A percentile compares a stretch with the other conserved stretches of the same genome.
Conservation (phyloP, 1,139 yeast genomes). For the Blastobotrys serpentis region DNA sequence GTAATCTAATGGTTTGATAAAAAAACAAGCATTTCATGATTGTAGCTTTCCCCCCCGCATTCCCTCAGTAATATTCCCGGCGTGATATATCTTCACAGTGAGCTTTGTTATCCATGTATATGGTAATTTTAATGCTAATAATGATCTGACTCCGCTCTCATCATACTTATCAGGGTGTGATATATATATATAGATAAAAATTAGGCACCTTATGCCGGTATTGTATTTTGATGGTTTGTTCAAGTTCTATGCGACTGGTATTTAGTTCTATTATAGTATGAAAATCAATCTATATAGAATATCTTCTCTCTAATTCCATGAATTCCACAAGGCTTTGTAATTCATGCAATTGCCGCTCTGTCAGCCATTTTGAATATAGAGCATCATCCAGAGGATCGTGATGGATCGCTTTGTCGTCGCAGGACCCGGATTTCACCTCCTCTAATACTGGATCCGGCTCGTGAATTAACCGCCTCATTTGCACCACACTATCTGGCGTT, state of each 20-base stretch:
- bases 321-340: constrained; percentile 26
- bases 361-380: constrained; percentile 22
- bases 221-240: no score
- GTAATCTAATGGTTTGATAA: constrained; percentile 11
- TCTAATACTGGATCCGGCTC: constrained; percentile 11
- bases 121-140: no score
- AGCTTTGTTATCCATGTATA: no score
- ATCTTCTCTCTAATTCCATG: constrained; percentile 28
- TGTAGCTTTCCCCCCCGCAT: background rate
- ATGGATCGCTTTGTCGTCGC: background rate
- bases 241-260: no score
- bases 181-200: no score
- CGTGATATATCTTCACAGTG: no score
- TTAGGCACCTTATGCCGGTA: no score
- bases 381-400: constrained; percentile 15
- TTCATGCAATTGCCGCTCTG: constrained; percentile 21
- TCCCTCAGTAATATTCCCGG: no score
- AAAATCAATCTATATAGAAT: constrained; percentile 21
- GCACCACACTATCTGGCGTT: constrained; percentile 11
- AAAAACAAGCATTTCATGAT: background rate
- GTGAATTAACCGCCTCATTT: constrained; percentile 12
- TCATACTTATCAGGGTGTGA: no score
- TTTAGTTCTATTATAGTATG: no score
- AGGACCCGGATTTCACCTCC: background rate
- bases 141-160: no score